Percentiles rank a stretch among this genome's conserved stretches.
Evolutionary conservation across 2,329 filamentous ascomycete genomes (phyloP).

Genomic region (Clonostachys sp.): DNA sequence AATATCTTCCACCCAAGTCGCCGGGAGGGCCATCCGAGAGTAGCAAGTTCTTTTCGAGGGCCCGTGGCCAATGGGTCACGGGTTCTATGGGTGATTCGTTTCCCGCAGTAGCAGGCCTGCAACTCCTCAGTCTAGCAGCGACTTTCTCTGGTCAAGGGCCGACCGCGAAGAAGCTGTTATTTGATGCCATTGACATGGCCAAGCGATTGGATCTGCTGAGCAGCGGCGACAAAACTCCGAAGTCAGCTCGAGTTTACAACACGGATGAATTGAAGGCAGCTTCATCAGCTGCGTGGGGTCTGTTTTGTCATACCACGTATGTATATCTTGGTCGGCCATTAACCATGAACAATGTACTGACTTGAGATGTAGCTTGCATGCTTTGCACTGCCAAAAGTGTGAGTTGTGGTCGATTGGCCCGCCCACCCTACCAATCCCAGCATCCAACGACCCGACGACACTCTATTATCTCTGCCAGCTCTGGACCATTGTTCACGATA

Average conservation of each 20-base stretch:
- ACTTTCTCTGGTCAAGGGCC: conserved; percentile 2
- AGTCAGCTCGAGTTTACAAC: neutral
- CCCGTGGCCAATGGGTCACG: neutral
- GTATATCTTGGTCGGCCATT: neutral
- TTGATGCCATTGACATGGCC: conserved; percentile 2
- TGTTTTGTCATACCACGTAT: conserved; percentile 5
- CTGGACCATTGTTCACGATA: conserved; percentile 3
- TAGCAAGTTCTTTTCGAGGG: conserved; percentile 1
- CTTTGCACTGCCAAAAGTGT: conserved; percentile 3
- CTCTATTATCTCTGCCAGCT: conserved; percentile 1
- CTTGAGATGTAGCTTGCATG: conserved; percentile 1
- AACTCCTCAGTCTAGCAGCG: conserved; percentile 5
- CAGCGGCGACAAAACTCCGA: neutral
- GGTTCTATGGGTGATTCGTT: neutral
- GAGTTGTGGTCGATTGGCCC: neutral
- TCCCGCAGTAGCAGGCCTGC: conserved; percentile 1
- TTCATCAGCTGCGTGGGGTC: conserved; percentile 4
- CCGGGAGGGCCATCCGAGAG: neutral
- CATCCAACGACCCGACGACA: neutral
- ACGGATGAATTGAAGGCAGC: conserved; percentile 1
- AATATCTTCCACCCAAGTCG: neutral
- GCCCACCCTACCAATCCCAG: neutral
- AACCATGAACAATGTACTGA: neutral
- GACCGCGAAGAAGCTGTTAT: neutral
- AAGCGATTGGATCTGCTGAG: conserved; percentile 1